Base-by-base conservation (phyloP, 306 rosid genomes). In the Vachellia collinsii region DNA sequence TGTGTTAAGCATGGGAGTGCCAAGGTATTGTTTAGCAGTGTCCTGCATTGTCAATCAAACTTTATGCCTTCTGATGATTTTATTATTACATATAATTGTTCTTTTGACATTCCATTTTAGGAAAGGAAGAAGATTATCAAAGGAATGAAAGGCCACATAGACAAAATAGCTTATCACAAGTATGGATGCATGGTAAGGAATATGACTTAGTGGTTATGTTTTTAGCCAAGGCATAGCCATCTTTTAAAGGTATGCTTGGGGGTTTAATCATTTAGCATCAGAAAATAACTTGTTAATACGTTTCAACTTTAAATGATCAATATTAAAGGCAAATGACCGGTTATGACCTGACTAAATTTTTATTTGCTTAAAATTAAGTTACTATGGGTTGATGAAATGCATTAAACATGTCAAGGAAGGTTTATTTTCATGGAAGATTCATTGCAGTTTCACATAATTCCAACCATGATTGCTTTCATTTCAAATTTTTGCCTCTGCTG, bases 101-200 rank as follows among this genome's bases (percentile, higher is more conserved):
- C 51, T 84, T 66, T 80, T 78, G 48, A 47, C 77, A 53, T 74
- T 75, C 83, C 74, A 74, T 81, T 79, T 71, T 84, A 93, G 99
- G 99, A 95, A 86, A 90, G 99, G 86, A 95, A 95, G 91, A 95
- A 93, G 83, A 87, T 90, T 77, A 80, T 95, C 87, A 95, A 95
- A 89, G 99, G 99, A 87, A 90, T 95, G 90, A 93, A 95, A 74
- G 94, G 85, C 72, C 90, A 85, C 36, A 16, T 93, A 22, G 85
- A 38, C 46, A 85, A 93, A 70, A 90, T 92, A 75, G 97, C 97
- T n/a, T 84, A 71, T 72, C 93, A 95, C 86, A 96, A 91, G 72
- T 77, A 82, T 79, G 99, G 97, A 70, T 89, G 89, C 81, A 76
- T 91, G 98, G 98, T 95, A 84, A 79, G 96, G 42, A 66, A 69